Evolutionary conservation across 495 filamentous ascomycete species (phyloP).

Genomic region (Clohesyomyces aquaticus): DNA sequence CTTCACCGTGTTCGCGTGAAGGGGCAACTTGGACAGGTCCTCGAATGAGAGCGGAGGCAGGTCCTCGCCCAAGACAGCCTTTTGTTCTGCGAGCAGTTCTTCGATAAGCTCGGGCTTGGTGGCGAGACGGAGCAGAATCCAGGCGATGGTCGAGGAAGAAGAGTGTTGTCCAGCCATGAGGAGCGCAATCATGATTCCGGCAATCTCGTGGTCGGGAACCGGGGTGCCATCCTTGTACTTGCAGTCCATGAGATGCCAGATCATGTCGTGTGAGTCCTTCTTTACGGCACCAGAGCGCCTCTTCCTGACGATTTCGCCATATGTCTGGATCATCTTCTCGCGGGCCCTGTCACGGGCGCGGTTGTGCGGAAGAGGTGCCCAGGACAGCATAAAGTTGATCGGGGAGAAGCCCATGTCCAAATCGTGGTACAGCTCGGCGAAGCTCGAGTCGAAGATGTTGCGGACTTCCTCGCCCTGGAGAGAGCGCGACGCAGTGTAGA

Average conservation of each 20-base stretch:
- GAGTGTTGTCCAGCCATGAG: conserved; percentile 71
- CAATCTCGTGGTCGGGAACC: conserved; percentile 64
- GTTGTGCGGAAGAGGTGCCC: conserved; percentile 66
- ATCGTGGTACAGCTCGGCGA: conserved; percentile 67
- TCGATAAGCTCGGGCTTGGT: conserved; percentile 59
- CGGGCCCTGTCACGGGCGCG: conserved; percentile 63
- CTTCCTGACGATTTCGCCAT: conserved; percentile 62
- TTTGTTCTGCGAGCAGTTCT: conserved; percentile 63
- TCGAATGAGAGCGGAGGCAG: conserved; percentile 61
- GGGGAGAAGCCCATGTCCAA: conserved; percentile 68
- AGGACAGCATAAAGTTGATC: conserved; percentile 69
- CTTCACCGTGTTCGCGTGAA: conserved; percentile 62
- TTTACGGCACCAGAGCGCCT: conserved; percentile 55
- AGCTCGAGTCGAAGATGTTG: conserved; percentile 61
- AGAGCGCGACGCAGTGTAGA: conserved; percentile 68
- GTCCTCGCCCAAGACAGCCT: conserved; percentile 55
- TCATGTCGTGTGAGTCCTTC: conserved; percentile 65
- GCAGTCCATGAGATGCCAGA: conserved; percentile 69
- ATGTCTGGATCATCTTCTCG: conserved; percentile 60
- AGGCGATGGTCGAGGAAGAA: conserved; percentile 61
- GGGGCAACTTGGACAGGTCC: conserved; percentile 55
- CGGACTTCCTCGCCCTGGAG: conserved; percentile 70
- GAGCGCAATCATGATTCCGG: conserved; percentile 71
- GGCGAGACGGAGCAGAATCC: conserved; percentile 65
- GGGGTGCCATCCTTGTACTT: conserved; percentile 65